Percentiles rank a stretch among this genome's conserved stretches.
Evolutionary conservation across 345 rosid genomes (phyloP).

Genomic region (Luvunga scandens): DNA sequence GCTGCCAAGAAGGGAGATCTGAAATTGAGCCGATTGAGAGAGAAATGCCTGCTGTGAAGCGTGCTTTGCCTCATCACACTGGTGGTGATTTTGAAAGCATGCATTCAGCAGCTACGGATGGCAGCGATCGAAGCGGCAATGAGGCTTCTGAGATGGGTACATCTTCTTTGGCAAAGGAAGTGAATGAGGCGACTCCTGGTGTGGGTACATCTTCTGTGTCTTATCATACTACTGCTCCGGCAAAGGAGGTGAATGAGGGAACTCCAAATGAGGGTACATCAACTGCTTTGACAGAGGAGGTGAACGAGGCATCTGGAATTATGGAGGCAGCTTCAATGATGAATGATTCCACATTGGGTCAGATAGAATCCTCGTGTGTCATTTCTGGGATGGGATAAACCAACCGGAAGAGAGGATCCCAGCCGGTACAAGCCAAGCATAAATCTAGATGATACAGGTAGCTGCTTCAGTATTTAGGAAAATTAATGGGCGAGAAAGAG

Average conservation of each 20-base stretch:
- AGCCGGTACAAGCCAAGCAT: slow-evolving; percentile 33
- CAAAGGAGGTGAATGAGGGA: background rate
- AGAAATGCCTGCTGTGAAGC: slow-evolving; percentile 18
- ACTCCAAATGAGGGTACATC: background rate
- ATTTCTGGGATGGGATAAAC: slow-evolving; percentile 30
- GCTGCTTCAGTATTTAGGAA: background rate
- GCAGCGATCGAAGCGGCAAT: slow-evolving; percentile 17
- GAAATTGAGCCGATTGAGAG: slow-evolving; percentile 5
- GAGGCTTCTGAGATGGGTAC: slow-evolving; percentile 13
- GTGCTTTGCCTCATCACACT: slow-evolving; percentile 7
- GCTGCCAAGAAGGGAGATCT: slow-evolving; percentile 9
- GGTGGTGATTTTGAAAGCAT: slow-evolving; percentile 22
- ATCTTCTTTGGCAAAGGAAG: slow-evolving; percentile 8
- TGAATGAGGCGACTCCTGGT: slow-evolving; percentile 9
- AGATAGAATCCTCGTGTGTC: slow-evolving; percentile 25
- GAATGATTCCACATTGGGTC: slow-evolving; percentile 11
- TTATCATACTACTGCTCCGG: slow-evolving; percentile 5
- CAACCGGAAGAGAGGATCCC: slow-evolving; percentile 33
- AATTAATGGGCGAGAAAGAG: background rate
- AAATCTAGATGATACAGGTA: slow-evolving; percentile 6
- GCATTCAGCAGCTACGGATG: slow-evolving; percentile 1
- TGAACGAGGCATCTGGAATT: slow-evolving; percentile 6
- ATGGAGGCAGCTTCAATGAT: slow-evolving; percentile 11
- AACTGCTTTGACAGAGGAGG: background rate
- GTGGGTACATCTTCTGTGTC: slow-evolving; percentile 12